Percentiles rank a stretch among this genome's conserved stretches.
Conservation (phyloP, 306 rosid species). For the Corylus americana region DNA sequence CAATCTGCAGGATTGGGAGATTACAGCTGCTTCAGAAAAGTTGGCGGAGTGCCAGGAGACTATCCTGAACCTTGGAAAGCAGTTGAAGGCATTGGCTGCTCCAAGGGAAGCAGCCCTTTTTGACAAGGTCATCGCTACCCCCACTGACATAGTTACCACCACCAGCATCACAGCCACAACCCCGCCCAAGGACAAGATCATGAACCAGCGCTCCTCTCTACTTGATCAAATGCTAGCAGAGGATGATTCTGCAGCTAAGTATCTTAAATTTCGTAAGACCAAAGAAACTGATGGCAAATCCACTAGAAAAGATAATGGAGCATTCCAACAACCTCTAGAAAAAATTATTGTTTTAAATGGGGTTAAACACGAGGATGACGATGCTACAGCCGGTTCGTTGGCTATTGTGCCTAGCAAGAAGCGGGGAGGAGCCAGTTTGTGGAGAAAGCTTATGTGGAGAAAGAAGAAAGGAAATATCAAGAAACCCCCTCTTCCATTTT, state of each 20-base stretch:
- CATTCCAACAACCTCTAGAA: conserved; percentile 38
- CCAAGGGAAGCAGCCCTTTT: conserved; percentile 65
- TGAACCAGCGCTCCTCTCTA: conserved; percentile 55
- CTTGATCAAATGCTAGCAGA: conserved; percentile 80
- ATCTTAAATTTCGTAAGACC: conserved; percentile 16
- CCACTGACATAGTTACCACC: conserved; percentile 26
- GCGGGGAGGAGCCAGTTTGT: conserved; percentile 47
- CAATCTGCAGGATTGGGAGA: conserved; percentile 78
- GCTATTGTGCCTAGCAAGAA: conserved; percentile 74
- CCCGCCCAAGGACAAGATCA: conserved; percentile 26
- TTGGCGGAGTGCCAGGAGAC: conserved; percentile 97
- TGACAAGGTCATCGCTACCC: conserved; percentile 51
- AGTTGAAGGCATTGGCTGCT: conserved; percentile 79
- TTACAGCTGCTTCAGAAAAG: conserved; percentile 87
- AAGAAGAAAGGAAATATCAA: conserved; percentile 58
- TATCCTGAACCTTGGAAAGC: conserved; percentile 83
- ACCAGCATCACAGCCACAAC: conserved; percentile 26
- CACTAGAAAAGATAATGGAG: conserved; percentile 27
- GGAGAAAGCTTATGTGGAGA: conserved; percentile 71
- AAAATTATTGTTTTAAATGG: conserved; percentile 44
- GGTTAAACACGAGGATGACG: conserved; percentile 34
- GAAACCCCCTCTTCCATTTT: conserved; percentile 38
- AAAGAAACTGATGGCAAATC: conserved; percentile 39
- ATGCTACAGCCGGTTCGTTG: conserved; percentile 39
- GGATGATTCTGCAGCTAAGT: conserved; percentile 40